Conservation (phyloP, 192 early-diverging fungal genomes). For the Coemansia sp. region DNA sequence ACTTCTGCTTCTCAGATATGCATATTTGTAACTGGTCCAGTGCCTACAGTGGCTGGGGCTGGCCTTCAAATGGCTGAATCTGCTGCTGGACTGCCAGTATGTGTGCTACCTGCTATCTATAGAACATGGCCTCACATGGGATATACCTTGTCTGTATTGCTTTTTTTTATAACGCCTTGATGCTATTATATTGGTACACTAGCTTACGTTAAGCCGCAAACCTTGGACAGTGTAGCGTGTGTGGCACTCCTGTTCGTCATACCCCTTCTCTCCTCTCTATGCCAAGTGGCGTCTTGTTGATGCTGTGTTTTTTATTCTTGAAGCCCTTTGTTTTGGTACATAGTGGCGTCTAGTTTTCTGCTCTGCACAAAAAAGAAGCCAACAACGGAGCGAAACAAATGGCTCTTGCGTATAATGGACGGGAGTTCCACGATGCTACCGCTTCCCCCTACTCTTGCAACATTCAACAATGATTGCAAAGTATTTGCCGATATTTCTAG, state of each 20-base stretch:
- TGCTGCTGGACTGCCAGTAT: background rate
- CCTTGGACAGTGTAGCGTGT: background rate
- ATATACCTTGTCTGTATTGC: background rate
- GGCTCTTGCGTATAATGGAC: too few relatives aligned
- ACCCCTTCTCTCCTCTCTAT: background rate
- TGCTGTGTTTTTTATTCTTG: background rate
- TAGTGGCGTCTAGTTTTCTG: background rate
- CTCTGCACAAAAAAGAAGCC: background rate
- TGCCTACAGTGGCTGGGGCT: background rate
- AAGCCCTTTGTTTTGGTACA: background rate
- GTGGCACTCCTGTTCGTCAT: background rate
- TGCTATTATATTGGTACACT: too few relatives aligned
- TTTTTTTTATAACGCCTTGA: background rate
- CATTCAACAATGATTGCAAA: background rate
- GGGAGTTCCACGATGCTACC: background rate
- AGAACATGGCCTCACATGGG: too few relatives aligned
- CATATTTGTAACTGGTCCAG: background rate
- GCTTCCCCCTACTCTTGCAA: background rate
- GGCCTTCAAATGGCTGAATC: background rate
- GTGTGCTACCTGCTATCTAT: background rate
- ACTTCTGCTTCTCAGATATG: conserved; percentile 1
- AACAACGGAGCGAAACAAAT: too few relatives aligned
- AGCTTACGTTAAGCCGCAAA: background rate
- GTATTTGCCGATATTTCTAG: background rate
- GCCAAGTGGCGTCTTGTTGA: background rate